phyloP scores from a whole-genome alignment of 805 yeast species.

The Torulaspora gathmanii region DNA sequence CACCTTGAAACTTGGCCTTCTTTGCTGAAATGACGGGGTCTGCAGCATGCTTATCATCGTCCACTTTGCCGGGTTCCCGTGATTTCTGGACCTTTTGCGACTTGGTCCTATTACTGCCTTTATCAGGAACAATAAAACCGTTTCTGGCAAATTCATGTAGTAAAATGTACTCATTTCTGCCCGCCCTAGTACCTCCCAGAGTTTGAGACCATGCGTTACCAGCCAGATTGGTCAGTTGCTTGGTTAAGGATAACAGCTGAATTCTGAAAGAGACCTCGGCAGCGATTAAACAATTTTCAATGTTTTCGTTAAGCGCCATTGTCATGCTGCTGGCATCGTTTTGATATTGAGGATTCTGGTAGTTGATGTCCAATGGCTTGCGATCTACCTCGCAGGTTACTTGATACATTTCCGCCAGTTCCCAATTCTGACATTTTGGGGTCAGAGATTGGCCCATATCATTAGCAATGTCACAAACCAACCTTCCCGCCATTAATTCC shows the following conservation, averaged over 20 bases:
- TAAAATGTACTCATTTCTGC: constrained; percentile 88
- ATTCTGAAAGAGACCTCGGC: constrained; percentile 75
- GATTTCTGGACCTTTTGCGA: constrained; percentile 34
- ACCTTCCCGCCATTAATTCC: constrained; percentile 77
- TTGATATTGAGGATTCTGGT: constrained; percentile 57
- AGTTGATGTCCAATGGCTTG: constrained; percentile 65
- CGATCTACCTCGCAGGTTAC: constrained; percentile 65
- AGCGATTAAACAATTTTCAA: constrained; percentile 59
- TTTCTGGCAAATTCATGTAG: constrained; percentile 83
- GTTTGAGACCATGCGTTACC: constrained; percentile 98
- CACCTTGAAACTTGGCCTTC: constrained; percentile 82
- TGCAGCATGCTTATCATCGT: constrained; percentile 35
- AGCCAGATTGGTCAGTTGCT: constrained; percentile 86
- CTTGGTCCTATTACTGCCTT: constrained; percentile 44
- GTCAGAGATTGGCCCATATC: constrained; percentile 93
- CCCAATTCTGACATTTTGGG: constrained; percentile 91
- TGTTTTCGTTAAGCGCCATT: constrained; percentile 67
- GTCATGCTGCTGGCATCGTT: constrained; percentile 64
- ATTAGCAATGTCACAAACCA: constrained; percentile 87
- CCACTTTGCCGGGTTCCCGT: constrained; percentile 17
- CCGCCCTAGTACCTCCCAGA: constrained; percentile 90
- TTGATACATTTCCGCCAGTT: constrained; percentile 82
- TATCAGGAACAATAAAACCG: constrained; percentile 84
- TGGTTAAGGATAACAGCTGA: constrained; percentile 83
- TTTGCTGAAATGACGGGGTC: constrained; percentile 47